Base-by-base conservation (phyloP, 805 yeast species). In the Kluyveromyces aestuarii region DNA sequence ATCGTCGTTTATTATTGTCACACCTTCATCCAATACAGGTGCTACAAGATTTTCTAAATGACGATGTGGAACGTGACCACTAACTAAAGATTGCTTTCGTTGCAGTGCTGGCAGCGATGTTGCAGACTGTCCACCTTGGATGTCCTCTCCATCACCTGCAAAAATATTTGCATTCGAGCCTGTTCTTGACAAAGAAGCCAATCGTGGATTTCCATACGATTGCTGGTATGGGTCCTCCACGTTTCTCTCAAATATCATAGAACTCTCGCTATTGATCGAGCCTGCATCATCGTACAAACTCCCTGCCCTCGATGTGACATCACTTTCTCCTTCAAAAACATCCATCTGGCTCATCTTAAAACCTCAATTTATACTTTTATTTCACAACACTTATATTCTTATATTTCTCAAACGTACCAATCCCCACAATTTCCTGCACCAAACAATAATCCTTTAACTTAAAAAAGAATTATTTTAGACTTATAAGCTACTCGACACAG, bases 11-110 rank as follows among this genome's bases (percentile, higher is more conserved):
- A 81, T 72, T 37, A 85, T 70, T 51, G 83, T 79, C 17, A 81
- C 75, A 5, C 93, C 77, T 8, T 95, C 87, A 57, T 87, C 95
- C 55, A 87, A 70, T 7, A 87, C 87, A 0, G 96, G 90, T 1
- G 95, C 85, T 18, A 87, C 85, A 55, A 67, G 77, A 64, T 88
- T 85, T 63, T 87, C 86, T 37, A 67, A 56, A 14, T 72, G 69
- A 66, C 72, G 67, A 56, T 67, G 72, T 6, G 66, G 63, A 35
- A 73, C 70, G 41, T 68, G 50, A 27, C 60, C 63, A 16, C 57
- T 62, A 37, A 61, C 55, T 9, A 66, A 61, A 27, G 48, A 47
- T 41, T 49, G 52, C 60, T 63, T 47, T 60, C 67, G 38, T 52
- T 52, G 40, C 63, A 60, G 35, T 39, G 50, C 35, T 21, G 41